Evolutionary conservation across 78 protist genomes (phyloP).

Genomic region (Ministeria vibrans): DNA sequence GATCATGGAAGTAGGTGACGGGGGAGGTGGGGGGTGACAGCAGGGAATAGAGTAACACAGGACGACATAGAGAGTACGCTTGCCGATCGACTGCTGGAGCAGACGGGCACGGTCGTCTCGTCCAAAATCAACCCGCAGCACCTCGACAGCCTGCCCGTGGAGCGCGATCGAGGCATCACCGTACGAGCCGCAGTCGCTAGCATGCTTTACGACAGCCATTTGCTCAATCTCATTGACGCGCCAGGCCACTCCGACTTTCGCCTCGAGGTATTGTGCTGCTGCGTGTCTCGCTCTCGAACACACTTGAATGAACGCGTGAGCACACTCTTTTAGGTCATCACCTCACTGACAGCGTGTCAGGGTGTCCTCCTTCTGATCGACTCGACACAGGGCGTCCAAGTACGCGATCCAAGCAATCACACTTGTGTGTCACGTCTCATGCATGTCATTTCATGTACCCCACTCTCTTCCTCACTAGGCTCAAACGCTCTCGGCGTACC

Average conservation of each 20-base stretch:
- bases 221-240: slow-evolving; percentile 83
- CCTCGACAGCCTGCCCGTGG: slow-evolving; percentile 46
- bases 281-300: too few species aligned
- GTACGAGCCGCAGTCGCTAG: slow-evolving; percentile 43
- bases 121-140: background rate
- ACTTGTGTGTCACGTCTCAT: too few species aligned
- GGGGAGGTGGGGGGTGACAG: background rate
- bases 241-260: slow-evolving; percentile 91
- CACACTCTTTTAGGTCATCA: too few species aligned
- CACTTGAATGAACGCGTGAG: too few species aligned
- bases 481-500: slow-evolving; percentile 47
- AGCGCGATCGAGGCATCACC: slow-evolving; percentile 59
- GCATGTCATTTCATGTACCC: too few species aligned
- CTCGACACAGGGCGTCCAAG: slow-evolving; percentile 36
- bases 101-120: slow-evolving; percentile 3
- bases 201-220: background rate
- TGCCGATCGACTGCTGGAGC: slow-evolving; percentile 48
- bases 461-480: too few species aligned
- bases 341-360: slow-evolving; percentile 36
- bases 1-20: slow-evolving; percentile 46
- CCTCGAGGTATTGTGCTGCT: slow-evolving; percentile 62
- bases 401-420: too few species aligned
- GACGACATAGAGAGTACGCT: slow-evolving; percentile 38
- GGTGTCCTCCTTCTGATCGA: slow-evolving; percentile 53
- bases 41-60: background rate